Evolutionary conservation across 495 filamentous ascomycete species (phyloP), one percentile per base, ranked within the genome.

Genomic region (Monascus purpureus): DNA sequence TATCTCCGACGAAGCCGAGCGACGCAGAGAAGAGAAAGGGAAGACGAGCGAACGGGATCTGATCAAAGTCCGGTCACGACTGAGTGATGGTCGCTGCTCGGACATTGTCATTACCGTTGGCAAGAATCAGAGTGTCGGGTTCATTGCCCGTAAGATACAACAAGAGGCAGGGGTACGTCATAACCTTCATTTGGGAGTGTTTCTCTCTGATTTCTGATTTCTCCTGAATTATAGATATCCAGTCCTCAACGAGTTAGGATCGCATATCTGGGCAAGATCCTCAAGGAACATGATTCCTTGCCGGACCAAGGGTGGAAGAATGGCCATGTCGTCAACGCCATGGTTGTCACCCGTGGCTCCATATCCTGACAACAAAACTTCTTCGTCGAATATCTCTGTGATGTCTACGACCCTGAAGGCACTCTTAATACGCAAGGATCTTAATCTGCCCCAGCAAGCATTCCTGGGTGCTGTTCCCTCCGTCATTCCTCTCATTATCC

Each of bases 241-340:
- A 50, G 54, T 28, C 50, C 55, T 17, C 72, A 69, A 38, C 68
- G 63, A 17, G 57, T 93, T 14, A 71, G 67, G 24, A 68, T 93
- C 17, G 78, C 68, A 24, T 92, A 88, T 47, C 67, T 90, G 49
- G 86, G 86, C 31, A 78, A 71, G 45, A 68, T 87, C 23, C 64
- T 93, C 11, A 72, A 76, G 35, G 82, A 90, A 41, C 61, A 63
- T 19, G 44, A 65, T 15, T 56, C 78, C 0, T 49, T 93, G 11
- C 46, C 53, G 12, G 65, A 60, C 17, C 82, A 86, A 42, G 80
- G 80, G 16, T 94, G 82, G 82, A 67, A 73, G 42, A 62, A 69
- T 33, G 82, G 74, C 13, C 67, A 87, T 52, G 64, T 88, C 14
- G 53, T 94, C 32, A 93, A 88, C 49, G 85, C 82, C 5, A 50